Conservation (phyloP, 495 filamentous ascomycete species). For the Aspergillus cristatus region DNA sequence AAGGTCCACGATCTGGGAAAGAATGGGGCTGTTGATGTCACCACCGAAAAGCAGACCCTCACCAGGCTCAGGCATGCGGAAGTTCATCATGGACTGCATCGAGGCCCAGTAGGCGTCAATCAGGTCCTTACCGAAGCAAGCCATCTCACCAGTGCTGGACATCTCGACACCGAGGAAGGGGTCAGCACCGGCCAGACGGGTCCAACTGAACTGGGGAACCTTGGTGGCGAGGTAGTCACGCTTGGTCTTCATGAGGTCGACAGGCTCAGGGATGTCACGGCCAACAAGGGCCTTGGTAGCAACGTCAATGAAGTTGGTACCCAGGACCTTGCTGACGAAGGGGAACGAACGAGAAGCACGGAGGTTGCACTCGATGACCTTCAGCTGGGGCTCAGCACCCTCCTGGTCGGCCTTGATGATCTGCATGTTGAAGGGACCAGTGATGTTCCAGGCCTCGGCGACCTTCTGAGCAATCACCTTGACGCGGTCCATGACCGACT, state of each 20-base stretch:
- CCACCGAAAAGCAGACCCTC: conserved; percentile 93
- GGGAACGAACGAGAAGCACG: conserved; percentile 97
- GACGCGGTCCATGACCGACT: conserved; percentile 66
- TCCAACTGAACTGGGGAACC: conserved; percentile 98
- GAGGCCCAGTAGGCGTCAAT: conserved; percentile 97
- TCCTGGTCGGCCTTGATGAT: conserved; percentile 84
- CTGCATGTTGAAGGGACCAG: conserved; percentile 99
- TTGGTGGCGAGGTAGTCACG: conserved; percentile 92
- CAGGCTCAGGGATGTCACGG: conserved; percentile 74
- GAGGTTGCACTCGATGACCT: conserved; percentile 98
- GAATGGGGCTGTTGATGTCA: conserved; percentile 54
- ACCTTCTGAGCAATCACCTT: conserved; percentile 96
- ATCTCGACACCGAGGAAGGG: conserved; percentile 98
- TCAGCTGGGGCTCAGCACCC: conserved; percentile 63
- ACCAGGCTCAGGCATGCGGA: conserved; percentile 85
- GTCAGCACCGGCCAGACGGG: conserved; percentile 93
- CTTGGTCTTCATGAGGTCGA: conserved; percentile 80
- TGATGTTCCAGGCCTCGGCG: conserved; percentile 93
- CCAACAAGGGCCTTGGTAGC: conserved; percentile 89
- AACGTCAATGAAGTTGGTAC: conserved; percentile 94
- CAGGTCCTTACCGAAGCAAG: conserved; percentile 93
- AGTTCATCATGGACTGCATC: conserved; percentile 97
- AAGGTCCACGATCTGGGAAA: conserved; percentile 72
- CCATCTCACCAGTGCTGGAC: conserved; percentile 94
- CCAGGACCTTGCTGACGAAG: conserved; percentile 93